Evolutionary conservation across 192 early-diverging fungal genomes (phyloP), one percentile per base, ranked within the genome.

Genomic region (Jimgerdemannia flammicorona): DNA sequence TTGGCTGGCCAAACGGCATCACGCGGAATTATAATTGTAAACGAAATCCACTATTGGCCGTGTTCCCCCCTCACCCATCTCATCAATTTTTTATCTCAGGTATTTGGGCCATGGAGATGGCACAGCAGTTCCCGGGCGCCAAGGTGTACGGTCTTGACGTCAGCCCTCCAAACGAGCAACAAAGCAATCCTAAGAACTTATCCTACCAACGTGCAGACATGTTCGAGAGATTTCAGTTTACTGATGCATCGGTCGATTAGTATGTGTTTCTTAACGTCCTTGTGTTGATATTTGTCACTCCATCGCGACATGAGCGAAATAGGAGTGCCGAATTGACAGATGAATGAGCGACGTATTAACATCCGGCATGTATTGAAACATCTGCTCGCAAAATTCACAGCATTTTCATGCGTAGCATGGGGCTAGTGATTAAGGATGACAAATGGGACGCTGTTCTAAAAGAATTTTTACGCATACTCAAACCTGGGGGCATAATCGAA

Each of bases 21-120:
- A 29, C 29, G 29, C 29, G 29, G 29, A 29, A 29, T 29, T 29
- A 29, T 29, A 29, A 29, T 29, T 29, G 29, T 29, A 29, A 29
- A 29, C 29, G 29, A 29, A 29, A 29, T 29, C 29, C 29, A 29
- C 29, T 29, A 29, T 29, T 29, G 29, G 29, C 29, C 49, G 49
- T 14, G 49, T 59, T 59, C 49, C 49, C 49, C 2, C 49, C 14
- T 59, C 14, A 59, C 49, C 49, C 14, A 59, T 59, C 49, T 29
- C 29, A 29, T 29, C 29, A 29, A 29, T 29, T 29, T 29, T 29
- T 29, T 29, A 29, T 29, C 29, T 1, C 14, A 59, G 49, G 49
- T 41, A 78, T 78, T 29, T 82, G 81, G 81, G 81, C 81, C 4
- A 67, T 73, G 9, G 81, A 82, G 69, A 75, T 82, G 64, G 81